Evolutionary conservation across 2,329 filamentous ascomycete species (phyloP), one percentile per base, ranked within the genome.

Genomic region (Paraphoma sp.): DNA sequence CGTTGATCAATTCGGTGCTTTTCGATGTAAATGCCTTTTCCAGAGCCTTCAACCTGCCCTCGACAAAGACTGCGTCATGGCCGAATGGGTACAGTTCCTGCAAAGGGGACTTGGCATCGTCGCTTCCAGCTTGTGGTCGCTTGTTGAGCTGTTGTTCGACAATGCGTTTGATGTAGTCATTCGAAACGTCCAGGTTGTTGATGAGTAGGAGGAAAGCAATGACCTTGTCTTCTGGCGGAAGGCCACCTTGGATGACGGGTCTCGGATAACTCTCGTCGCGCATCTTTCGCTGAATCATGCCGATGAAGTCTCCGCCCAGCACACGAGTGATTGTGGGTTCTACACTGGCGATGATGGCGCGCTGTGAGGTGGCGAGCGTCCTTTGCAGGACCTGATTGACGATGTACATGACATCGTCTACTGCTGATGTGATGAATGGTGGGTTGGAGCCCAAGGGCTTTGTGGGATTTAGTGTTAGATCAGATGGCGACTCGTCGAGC

Each of bases 391-490:
- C 90, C 48, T 94, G 89, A 73, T 96, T 96, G 73, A 97, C 91
- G 67, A 99, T 97, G 78, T 98, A 99, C 94, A 99, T 98, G 71
- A 98, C 93, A 79, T 97, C 95, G 80, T 99, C 95, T 8, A 99
- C 93, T 0, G 94, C 93, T 1, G 93, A 93, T 43, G 95, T 94
- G 68, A 99, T 97, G 71, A 92, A 96, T 0, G 95, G 95, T 2
- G 92, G 86, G 66, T 93, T 92, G 55, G 88, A 86, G 50, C 89
- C 87, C 43, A 97, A 82, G 3, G 89, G 83, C 69, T 84, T 90
- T 69, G 84, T 88, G 42, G 89, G 82, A 70, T 89, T 92, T 33
- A 99, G 82, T 0, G 91, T 90, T 17, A 99, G 81, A 17, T 92
- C 92, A 0, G 84, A 79, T 0, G 95, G 95, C 17, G 89, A 86